A percentile compares a stretch with the other conserved stretches of the same genome.
These are phyloP conservation scores for Crithidia acanthocephali DNA, from an alignment of 208 protist species.

Conservation along the genomic window DNA sequence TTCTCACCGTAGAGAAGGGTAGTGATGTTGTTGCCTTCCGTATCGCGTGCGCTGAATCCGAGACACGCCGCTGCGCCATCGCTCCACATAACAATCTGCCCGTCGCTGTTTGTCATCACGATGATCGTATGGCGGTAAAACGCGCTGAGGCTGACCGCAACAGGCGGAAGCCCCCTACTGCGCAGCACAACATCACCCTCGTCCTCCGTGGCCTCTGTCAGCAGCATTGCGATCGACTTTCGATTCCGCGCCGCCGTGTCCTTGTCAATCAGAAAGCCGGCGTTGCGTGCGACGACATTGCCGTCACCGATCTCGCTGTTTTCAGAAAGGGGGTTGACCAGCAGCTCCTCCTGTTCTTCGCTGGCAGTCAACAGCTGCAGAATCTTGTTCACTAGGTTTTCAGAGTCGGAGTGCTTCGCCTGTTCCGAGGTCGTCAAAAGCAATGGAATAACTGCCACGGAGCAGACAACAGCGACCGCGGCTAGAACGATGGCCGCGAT, in stretches of 20 bases:
- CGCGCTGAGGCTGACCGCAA: conserved; percentile 40
- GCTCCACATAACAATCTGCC: conserved; percentile 58
- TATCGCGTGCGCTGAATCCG: conserved; percentile 58
- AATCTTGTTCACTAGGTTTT: conserved; percentile 13
- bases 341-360: conserved; percentile 3
- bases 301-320: conserved; percentile 12
- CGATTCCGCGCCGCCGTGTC: conserved; percentile 33
- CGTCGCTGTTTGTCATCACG: conserved; percentile 53
- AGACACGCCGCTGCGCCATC: conserved; percentile 52
- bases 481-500: conserved; percentile 29
- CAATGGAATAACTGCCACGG: conserved; percentile 31
- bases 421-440: conserved; percentile 16
- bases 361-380: conserved; percentile 4
- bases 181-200: conserved; percentile 45
- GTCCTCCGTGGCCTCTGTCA: conserved; percentile 56
- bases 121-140: conserved; percentile 53
- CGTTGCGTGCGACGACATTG: conserved; percentile 6
- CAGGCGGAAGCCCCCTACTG: conserved; percentile 37
- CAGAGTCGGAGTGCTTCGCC: background rate
- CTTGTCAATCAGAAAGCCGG: conserved; percentile 29
- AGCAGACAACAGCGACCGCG: conserved; percentile 17
- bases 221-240: conserved; percentile 38
- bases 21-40: conserved; percentile 61
- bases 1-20: conserved; percentile 66
- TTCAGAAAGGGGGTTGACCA: conserved; percentile 26